Percentiles rank a stretch among this genome's conserved stretches.
These are phyloP conservation scores for Eucalyptus cladocalyx DNA, from an alignment of 345 rosid genomes.

Conservation along the genomic window DNA sequence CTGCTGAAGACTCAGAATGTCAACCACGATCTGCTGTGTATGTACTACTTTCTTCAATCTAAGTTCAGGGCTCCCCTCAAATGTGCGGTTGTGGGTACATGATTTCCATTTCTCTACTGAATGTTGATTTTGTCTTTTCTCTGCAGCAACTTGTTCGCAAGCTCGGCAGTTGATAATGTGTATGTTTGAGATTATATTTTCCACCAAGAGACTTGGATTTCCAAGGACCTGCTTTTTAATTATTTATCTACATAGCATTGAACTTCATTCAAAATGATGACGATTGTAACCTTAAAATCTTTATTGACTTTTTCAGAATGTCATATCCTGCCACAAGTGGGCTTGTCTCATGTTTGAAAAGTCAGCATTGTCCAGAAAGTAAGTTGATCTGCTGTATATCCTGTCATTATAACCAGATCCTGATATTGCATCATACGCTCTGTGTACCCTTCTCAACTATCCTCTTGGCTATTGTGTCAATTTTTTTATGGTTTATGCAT, in stretches of 20 bases:
- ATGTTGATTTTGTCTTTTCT: background rate
- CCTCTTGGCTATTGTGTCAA: background rate
- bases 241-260: background rate
- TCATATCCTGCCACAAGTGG: background rate
- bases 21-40: background rate
- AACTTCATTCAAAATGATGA: background rate
- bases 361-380: background rate
- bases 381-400: background rate
- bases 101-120: background rate
- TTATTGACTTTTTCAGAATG: background rate
- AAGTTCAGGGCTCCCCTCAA: background rate
- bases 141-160: conserved; percentile 27
- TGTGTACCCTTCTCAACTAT: background rate
- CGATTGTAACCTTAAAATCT: background rate
- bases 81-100: background rate
- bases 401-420: background rate
- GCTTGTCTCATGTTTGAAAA: conserved; percentile 2
- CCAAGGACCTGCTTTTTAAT: background rate
- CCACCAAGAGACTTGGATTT: background rate
- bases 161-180: conserved; percentile 5
- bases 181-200: too few relatives aligned
- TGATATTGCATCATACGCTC: background rate
- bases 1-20: background rate
- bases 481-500: background rate
- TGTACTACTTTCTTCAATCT: background rate